Conservation (phyloP, 140 eudicot species). For the Anethum foeniculum region DNA sequence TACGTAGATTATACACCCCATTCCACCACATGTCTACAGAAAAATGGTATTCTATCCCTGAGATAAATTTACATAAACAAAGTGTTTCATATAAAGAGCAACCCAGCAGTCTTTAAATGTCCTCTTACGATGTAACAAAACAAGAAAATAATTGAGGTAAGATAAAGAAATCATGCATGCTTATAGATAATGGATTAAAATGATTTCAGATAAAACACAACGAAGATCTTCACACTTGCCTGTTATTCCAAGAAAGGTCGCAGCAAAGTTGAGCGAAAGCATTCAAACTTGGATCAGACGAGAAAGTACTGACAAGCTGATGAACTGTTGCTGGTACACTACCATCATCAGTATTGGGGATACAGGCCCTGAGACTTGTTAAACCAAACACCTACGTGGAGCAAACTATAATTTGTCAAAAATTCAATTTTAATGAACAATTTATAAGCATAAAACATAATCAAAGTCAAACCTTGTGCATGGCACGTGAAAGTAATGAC, state of each 20-base stretch:
- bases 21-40: background rate
- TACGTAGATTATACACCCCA: background rate
- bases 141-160: background rate
- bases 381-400: slow-evolving; percentile 63
- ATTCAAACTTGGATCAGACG: slow-evolving; percentile 96
- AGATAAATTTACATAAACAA: background rate
- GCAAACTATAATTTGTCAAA: background rate
- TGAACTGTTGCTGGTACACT: slow-evolving; percentile 54
- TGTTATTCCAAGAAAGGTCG: slow-evolving; percentile 69
- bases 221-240: slow-evolving; percentile 32
- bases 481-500: slow-evolving; percentile 85
- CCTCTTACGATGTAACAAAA: background rate
- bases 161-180: background rate
- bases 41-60: background rate
- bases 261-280: slow-evolving; percentile 94
- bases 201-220: background rate
- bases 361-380: slow-evolving; percentile 43
- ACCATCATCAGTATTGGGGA: slow-evolving; percentile 29
- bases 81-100: background rate
- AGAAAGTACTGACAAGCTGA: slow-evolving; percentile 90
- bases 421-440: background rate
- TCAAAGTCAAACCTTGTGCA: slow-evolving; percentile 70
- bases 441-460: background rate
- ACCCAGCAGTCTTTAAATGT: background rate
- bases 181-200: background rate